Evolutionary conservation across 495 filamentous ascomycete species (phyloP).

Genomic region (Tuber umbilicatum): DNA sequence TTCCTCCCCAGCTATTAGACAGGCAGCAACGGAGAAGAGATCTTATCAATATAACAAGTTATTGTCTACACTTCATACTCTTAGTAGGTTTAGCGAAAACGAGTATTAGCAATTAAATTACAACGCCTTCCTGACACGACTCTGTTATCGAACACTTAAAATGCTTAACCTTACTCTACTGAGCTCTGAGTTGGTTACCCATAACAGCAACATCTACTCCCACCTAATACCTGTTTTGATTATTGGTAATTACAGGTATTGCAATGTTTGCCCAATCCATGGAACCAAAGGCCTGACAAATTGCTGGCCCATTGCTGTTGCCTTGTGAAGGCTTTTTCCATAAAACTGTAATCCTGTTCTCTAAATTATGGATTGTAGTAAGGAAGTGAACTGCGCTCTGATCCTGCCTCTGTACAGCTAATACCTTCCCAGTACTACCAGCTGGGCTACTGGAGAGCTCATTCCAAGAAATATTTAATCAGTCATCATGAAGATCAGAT

Average conservation of each 20-base stretch:
- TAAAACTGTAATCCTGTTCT: background rate
- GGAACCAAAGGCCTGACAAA: constrained; percentile 18
- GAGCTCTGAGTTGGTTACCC: no score
- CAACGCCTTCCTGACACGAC: no score
- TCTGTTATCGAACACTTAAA: no score
- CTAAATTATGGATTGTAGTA: constrained; percentile 12
- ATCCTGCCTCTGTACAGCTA: constrained; percentile 17
- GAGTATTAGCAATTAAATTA: no score
- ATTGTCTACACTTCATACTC: no score
- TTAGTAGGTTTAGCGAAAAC: no score
- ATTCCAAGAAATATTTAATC: constrained; percentile 8
- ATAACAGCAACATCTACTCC: constrained; percentile 31
- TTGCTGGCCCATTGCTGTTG: constrained; percentile 17
- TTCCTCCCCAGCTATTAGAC: no score
- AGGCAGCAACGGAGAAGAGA: no score
- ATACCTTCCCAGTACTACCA: background rate
- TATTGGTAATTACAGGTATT: constrained; percentile 24
- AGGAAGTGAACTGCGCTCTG: constrained; percentile 8
- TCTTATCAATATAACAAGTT: no score
- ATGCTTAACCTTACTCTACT: no score
- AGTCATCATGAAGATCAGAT: background rate
- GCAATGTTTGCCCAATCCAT: background rate
- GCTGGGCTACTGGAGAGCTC: constrained; percentile 13
- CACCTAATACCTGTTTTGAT: constrained; percentile 31
- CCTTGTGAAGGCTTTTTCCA: constrained; percentile 6